Conservation (phyloP, 176 grass and related monocot genomes). For the Juncus effusus region DNA sequence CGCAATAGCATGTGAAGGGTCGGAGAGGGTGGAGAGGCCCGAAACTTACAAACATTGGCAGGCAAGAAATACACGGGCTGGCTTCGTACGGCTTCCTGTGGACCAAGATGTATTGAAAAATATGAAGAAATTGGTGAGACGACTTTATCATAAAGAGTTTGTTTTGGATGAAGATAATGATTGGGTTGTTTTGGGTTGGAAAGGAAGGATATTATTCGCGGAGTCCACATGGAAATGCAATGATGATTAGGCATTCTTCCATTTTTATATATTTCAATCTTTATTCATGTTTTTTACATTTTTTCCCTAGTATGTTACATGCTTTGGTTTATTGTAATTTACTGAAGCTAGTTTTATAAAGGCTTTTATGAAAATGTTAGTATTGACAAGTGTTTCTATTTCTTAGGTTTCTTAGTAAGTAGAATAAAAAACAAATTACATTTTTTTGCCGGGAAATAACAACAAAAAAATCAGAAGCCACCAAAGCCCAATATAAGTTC, state of each 20-base stretch:
- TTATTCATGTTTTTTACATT: not conserved
- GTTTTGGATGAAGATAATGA: conserved; percentile 26
- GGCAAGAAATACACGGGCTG: conserved; percentile 30
- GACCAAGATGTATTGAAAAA: conserved; percentile 34
- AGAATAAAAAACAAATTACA: too few relatives aligned
- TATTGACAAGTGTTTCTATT: too few relatives aligned
- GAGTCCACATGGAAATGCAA: conserved; percentile 33
- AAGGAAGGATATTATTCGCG: conserved; percentile 37
- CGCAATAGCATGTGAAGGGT: conserved; percentile 39
- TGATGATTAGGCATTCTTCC: conserved; percentile 1
- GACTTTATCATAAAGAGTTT: conserved; percentile 36
- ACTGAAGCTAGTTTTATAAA: too few relatives aligned
- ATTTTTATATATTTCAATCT: not conserved
- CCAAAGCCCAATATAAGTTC: too few relatives aligned
- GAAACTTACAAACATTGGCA: conserved; percentile 47
- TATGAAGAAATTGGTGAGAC: conserved; percentile 19
- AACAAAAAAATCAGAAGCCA: too few relatives aligned
- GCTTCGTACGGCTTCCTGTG: conserved; percentile 34
- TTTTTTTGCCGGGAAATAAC: too few relatives aligned
- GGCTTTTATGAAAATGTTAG: too few relatives aligned
- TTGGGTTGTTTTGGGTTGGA: conserved; percentile 46
- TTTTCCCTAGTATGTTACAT: not conserved
- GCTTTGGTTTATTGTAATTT: too few relatives aligned
- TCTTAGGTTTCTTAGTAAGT: too few relatives aligned
- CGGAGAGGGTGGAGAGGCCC: conserved; percentile 37